phyloP scores from a whole-genome alignment of 2,329 filamentous ascomycete genomes.

The Fusarium metavorans region DNA sequence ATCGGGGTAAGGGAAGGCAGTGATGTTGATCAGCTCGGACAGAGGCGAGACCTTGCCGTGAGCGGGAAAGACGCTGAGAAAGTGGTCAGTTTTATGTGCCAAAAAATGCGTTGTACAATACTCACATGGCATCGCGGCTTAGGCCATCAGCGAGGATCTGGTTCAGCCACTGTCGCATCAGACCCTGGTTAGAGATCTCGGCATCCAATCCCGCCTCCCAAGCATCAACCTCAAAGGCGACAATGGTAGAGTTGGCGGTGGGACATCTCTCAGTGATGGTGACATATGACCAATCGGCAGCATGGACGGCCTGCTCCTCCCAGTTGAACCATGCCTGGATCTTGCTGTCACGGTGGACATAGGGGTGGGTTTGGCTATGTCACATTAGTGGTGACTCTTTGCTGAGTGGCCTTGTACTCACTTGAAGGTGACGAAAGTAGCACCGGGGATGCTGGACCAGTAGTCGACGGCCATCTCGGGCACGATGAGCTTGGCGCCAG shows the following conservation, averaged over 20 bases:
- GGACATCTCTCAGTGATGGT: conserved; percentile 5
- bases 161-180: conserved; percentile 19
- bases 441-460: conserved; percentile 13
- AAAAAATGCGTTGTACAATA: rapidly evolving
- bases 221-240: conserved; percentile 13
- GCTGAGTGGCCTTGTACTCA: background rate
- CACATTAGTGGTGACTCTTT: background rate
- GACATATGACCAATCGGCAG: conserved; percentile 12
- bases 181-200: conserved; percentile 2
- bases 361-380: conserved; percentile 2
- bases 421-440: conserved; percentile 12
- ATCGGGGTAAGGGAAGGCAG: conserved; percentile 8
- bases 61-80: background rate
- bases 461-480: conserved; percentile 13
- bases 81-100: background rate
- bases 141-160: conserved; percentile 3
- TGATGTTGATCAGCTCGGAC: conserved; percentile 8
- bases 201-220: conserved; percentile 10
- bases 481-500: conserved; percentile 12
- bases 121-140: conserved; percentile 4
- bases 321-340: conserved; percentile 19
- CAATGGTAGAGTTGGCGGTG: background rate
- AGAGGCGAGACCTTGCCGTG: conserved; percentile 6
- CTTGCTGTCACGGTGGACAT: conserved; percentile 9
- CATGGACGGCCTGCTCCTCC: conserved; percentile 11